Percentiles rank a stretch among this genome's conserved stretches.
Conservation (phyloP, 148 eudicot species). For the Pouteria glomerata region DNA sequence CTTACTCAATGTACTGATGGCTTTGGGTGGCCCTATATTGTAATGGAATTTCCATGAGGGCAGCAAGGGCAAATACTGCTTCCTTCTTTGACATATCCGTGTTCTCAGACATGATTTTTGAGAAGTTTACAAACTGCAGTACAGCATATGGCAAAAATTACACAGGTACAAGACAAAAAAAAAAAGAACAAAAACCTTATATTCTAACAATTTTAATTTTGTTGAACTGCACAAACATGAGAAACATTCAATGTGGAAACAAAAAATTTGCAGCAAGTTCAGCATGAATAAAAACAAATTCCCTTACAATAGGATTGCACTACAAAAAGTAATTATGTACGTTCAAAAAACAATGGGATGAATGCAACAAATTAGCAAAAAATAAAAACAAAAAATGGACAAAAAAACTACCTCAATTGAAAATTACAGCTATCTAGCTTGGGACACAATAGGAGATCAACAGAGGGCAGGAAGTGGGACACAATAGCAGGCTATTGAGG, state of each 20-base stretch:
- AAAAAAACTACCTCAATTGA: background rate
- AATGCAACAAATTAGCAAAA: background rate
- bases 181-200: background rate
- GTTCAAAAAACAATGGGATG: background rate
- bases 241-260: background rate
- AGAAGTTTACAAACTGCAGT: slow-evolving; percentile 77
- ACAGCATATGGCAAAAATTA: no score
- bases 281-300: background rate
- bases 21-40: slow-evolving; percentile 66
- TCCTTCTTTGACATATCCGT: slow-evolving; percentile 50
- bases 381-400: background rate
- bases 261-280: background rate
- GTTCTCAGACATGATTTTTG: slow-evolving; percentile 67
- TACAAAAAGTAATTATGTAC: background rate
- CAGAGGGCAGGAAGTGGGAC: background rate
- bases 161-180: slow-evolving; percentile 1
- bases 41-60: slow-evolving; percentile 76
- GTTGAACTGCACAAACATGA: background rate
- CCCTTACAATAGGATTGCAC: background rate
- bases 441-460: background rate
- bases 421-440: background rate
- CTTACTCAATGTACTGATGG: slow-evolving; percentile 40
- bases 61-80: slow-evolving; percentile 81
- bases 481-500: background rate
- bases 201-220: background rate